A percentile compares a stretch with the other conserved stretches of the same genome.
These are phyloP conservation scores for Chalara sp. DNA, from an alignment of 2,329 filamentous ascomycete species.

Conservation along the genomic window DNA sequence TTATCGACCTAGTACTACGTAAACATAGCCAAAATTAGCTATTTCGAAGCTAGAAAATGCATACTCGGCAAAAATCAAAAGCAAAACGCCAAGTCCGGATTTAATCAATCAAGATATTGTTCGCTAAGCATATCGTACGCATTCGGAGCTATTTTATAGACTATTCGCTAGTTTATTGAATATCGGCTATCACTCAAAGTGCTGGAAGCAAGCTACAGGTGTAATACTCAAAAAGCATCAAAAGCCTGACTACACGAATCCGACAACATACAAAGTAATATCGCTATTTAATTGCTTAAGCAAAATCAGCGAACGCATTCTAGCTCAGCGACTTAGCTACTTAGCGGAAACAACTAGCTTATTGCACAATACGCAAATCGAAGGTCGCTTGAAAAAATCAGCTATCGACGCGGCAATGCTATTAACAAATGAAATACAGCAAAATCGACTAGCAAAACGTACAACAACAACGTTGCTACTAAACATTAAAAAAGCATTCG, in stretches of 20 bases:
- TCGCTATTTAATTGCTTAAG: background rate
- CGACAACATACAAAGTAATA: conserved; percentile 1
- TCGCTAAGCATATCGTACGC: background rate
- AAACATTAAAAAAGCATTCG: conserved; percentile 1
- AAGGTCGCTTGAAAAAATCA: conserved; percentile 4
- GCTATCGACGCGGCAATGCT: conserved; percentile 1
- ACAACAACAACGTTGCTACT: conserved; percentile 4
- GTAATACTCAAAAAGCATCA: conserved; percentile 1
- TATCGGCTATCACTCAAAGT: background rate
- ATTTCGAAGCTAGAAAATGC: background rate
- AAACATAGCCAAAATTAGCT: background rate
- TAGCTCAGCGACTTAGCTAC: conserved; percentile 3
- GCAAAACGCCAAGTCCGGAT: background rate
- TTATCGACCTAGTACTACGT: background rate
- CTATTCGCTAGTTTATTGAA: background rate
- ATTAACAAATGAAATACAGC: background rate
- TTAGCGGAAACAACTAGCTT: conserved; percentile 3
- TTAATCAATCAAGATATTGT: background rate
- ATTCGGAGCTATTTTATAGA: background rate
- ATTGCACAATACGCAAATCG: background rate
- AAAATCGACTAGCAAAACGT: background rate
- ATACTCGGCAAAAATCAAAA: background rate
- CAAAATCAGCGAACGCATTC: conserved; percentile 1
- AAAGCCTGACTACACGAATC: background rate
- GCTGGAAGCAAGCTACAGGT: conserved; percentile 1